Evolutionary conservation across 2,329 filamentous ascomycete genomes (phyloP).

Genomic region (Aspergillus ochraceoroseus): DNA sequence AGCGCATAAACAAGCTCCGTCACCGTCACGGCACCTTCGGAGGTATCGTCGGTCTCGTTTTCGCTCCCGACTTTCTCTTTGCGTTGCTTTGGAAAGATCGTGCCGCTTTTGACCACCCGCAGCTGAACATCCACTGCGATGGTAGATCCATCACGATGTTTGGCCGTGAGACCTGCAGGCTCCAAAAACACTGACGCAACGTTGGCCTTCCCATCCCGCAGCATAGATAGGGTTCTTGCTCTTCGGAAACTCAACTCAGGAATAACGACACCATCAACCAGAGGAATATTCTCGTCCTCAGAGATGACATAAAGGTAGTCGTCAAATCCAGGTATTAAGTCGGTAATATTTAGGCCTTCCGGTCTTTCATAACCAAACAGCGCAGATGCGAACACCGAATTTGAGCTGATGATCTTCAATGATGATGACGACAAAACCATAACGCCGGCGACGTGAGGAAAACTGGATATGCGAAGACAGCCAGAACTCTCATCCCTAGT

Average conservation of each 20-base stretch:
- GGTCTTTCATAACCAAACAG: conserved; percentile 85
- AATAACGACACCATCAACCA: conserved; percentile 92
- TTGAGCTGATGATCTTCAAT: conserved; percentile 82
- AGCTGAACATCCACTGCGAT: conserved; percentile 95
- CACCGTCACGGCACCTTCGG: conserved; percentile 45
- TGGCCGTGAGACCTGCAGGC: conserved; percentile 77
- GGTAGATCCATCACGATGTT: conserved; percentile 83
- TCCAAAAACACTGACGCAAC: conserved; percentile 72
- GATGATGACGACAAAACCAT: conserved; percentile 78
- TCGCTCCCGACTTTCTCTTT: conserved; percentile 62
- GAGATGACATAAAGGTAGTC: conserved; percentile 73
- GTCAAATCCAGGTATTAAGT: conserved; percentile 82
- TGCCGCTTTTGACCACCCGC: conserved; percentile 88
- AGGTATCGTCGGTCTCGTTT: conserved; percentile 50
- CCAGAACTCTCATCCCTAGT: conserved; percentile 65
- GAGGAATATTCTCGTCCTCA: conserved; percentile 75
- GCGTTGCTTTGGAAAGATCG: conserved; percentile 55
- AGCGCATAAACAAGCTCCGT: conserved; percentile 87
- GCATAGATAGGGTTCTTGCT: conserved; percentile 74
- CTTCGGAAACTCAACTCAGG: conserved; percentile 93
- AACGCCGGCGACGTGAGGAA: conserved; percentile 95
- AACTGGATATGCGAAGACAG: conserved; percentile 81
- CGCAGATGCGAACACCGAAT: conserved; percentile 87
- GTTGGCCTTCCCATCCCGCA: conserved; percentile 77
- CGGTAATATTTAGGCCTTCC: conserved; percentile 71